phyloP scores from a whole-genome alignment of 257 asterid genomes.

The Ligustrum vulgare region DNA sequence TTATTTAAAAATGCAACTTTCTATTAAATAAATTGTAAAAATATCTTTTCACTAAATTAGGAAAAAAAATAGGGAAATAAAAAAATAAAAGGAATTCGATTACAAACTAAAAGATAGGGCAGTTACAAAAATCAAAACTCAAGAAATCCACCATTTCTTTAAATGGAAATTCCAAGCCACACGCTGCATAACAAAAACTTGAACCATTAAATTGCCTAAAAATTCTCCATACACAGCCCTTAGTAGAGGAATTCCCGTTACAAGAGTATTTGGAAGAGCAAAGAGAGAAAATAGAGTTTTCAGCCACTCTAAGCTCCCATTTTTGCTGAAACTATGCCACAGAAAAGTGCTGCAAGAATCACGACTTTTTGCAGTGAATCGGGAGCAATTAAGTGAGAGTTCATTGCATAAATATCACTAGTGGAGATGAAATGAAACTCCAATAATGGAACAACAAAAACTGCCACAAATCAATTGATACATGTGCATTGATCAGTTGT shows the following conservation, averaged over 20 bases:
- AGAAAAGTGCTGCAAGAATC: slow-evolving; percentile 58
- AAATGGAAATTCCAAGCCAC: slow-evolving; percentile 48
- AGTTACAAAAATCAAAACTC: too few relatives aligned
- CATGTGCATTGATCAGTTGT: slow-evolving; percentile 94
- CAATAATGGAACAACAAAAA: slow-evolving; percentile 83
- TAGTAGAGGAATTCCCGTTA: slow-evolving; percentile 87
- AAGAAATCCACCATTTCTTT: too few relatives aligned
- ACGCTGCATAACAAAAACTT: slow-evolving; percentile 85
- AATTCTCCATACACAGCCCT: slow-evolving; percentile 91
- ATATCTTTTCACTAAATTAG: too few relatives aligned
- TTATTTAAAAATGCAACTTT: too few relatives aligned
- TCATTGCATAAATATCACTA: slow-evolving; percentile 75
- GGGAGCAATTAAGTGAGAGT: slow-evolving; percentile 82
- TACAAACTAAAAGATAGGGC: too few relatives aligned
- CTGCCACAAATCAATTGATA: slow-evolving; percentile 88
- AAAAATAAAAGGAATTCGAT: too few relatives aligned
- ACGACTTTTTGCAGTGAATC: slow-evolving; percentile 81
- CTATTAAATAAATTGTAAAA: too few relatives aligned
- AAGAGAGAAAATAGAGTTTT: slow-evolving; percentile 82
- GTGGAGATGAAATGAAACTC: slow-evolving; percentile 89
- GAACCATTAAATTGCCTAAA: slow-evolving; percentile 87
- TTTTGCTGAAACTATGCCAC: slow-evolving; percentile 64
- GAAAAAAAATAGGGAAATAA: too few relatives aligned
- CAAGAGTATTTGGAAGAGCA: slow-evolving; percentile 84
- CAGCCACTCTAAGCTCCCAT: slow-evolving; percentile 73